Base-by-base conservation (phyloP, 768 basidiomycete species). In the Chiua virens region DNA sequence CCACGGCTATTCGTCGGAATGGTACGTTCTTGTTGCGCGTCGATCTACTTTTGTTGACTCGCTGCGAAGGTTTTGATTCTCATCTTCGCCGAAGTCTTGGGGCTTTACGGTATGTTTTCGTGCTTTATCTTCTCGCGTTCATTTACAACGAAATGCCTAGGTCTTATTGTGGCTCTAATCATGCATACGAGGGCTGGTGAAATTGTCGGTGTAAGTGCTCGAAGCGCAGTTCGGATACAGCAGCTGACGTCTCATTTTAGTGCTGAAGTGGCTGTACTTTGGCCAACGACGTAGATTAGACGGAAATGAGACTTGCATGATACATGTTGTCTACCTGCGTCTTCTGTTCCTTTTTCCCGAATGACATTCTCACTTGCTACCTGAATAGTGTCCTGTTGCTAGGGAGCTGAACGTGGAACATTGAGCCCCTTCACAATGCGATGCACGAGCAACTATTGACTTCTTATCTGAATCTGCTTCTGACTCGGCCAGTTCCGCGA, bases 41-140 rank as follows among this genome's bases (percentile, higher is more conserved):
- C 34, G 8, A 50, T n/a, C 20, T 37, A 32, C 34, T 23, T 42
- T 30, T 22, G 18, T 36, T 51, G 37, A 60, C 52, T 32, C 20
- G 28, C 46, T 18, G 22, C 38, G 5, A 50, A 89, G 92, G 96
- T 97, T 59, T 80, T 98, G 54, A 98, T 99, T 71, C 90, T 99
- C 75, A 99, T 98, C 82, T 97, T 92, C 69, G 89, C 91, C 25
- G 91, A 93, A 80, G 91, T 96, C 4, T 72, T 94, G 76, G 92
- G 92, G 75, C 83, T 95, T 28, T 96, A 95, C 69, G 94, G 92
- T 79, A 55, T 22, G 73, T 45, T 45, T 17, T 14, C 4, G 37
- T 23, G 8, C 25, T 20, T 53, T 50, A 8, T n/a, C 32, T 18
- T 9, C 3, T 17, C 8, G 23, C 17, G 9, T 14, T 20, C 28